Conservation (phyloP, 2,329 filamentous ascomycete genomes). For the Hypoxylon sp. region DNA sequence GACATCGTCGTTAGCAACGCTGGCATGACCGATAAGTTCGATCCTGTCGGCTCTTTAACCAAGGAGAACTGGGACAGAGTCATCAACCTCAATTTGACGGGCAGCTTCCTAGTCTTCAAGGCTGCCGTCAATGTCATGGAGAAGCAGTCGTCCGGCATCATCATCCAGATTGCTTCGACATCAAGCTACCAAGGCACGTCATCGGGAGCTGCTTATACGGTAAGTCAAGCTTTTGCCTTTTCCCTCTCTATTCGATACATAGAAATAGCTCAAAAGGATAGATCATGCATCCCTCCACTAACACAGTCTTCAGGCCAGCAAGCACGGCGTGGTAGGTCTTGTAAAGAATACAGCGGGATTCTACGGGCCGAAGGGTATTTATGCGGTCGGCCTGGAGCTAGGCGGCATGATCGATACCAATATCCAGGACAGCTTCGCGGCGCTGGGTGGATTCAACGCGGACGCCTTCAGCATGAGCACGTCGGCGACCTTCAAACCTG, state of each 20-base stretch:
- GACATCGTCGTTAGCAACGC: conserved; percentile 40
- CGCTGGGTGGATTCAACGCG: conserved; percentile 50
- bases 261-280: no score
- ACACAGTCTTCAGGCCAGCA: conserved; percentile 56
- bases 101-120: conserved; percentile 37
- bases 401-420: conserved; percentile 66
- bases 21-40: conserved; percentile 52
- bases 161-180: conserved; percentile 45
- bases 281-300: neutral
- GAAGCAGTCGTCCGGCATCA: conserved; percentile 51
- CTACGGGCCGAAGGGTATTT: conserved; percentile 66
- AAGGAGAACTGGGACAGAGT: conserved; percentile 64
- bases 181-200: conserved; percentile 25
- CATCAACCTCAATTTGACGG: conserved; percentile 57
- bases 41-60: conserved; percentile 60
- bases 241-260: no score
- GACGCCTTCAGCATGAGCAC: conserved; percentile 49
- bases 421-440: conserved; percentile 59
- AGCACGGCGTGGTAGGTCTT: conserved; percentile 65
- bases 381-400: conserved; percentile 62
- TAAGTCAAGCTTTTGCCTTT: conserved; percentile 14
- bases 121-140: conserved; percentile 62
- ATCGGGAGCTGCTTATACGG: conserved; percentile 57
- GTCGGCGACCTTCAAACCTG: conserved; percentile 48
- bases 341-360: conserved; percentile 69